Conservation (phyloP, 176 grass and related monocot genomes). For the Chrysopogon serrulatus region DNA sequence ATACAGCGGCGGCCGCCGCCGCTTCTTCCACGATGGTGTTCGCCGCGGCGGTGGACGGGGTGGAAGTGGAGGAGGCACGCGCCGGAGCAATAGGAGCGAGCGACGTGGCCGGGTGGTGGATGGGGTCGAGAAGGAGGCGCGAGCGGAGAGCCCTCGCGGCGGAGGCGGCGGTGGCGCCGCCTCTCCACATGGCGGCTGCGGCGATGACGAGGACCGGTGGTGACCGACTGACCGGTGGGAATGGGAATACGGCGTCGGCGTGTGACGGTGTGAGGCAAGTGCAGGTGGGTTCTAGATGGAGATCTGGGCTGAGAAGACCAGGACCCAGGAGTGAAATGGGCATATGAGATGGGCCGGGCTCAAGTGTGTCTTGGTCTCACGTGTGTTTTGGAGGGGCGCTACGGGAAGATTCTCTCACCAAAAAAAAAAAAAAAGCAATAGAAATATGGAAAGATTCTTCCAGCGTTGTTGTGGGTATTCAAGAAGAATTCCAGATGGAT, state of each 20-base stretch:
- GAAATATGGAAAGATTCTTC: too few relatives aligned
- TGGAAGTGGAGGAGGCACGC: conserved; percentile 3
- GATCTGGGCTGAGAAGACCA: neutral
- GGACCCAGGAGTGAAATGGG: neutral
- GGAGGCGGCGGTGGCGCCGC: conserved; percentile 21
- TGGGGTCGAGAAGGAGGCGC: conserved; percentile 4
- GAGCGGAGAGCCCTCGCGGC: conserved; percentile 36
- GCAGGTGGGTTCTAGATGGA: too few relatives aligned
- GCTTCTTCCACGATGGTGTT: conserved; percentile 28
- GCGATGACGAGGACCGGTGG: neutral
- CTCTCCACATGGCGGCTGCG: conserved; percentile 49
- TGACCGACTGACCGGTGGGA: neutral
- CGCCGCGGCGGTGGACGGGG: neutral
- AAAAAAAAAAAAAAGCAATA: too few relatives aligned
- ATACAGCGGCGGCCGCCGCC: conserved; percentile 20
- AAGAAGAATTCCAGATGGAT: too few relatives aligned
- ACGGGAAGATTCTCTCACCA: too few relatives aligned
- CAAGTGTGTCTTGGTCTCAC: too few relatives aligned
- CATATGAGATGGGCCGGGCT: neutral
- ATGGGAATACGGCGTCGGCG: neutral
- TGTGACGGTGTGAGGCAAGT: neutral
- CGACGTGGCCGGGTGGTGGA: neutral
- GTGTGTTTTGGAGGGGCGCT: too few relatives aligned
- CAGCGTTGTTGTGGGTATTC: too few relatives aligned
- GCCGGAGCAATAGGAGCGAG: conserved; percentile 1